Percentiles rank a stretch among this genome's conserved stretches.
Evolutionary conservation across 805 yeast genomes (phyloP).

Genomic region (Candida wancherniae): DNA sequence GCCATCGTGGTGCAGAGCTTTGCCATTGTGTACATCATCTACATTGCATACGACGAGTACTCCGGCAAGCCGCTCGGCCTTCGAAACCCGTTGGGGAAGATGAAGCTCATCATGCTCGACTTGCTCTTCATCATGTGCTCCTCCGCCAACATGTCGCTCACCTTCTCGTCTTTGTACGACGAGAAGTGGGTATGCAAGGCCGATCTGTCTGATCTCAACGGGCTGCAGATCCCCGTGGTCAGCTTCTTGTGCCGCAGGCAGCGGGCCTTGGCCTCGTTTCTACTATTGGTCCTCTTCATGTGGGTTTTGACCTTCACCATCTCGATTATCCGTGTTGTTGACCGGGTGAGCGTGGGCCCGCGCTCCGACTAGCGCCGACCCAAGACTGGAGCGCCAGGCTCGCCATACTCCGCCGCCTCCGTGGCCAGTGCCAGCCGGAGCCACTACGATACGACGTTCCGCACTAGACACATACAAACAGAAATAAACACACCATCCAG

Average conservation of each 20-base stretch:
- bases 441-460: no score
- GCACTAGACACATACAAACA: no score
- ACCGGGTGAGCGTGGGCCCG: slow-evolving; percentile 41
- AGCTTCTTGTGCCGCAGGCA: slow-evolving; percentile 70
- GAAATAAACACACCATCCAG: no score
- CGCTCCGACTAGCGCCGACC: slow-evolving; percentile 10
- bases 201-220: slow-evolving; percentile 18
- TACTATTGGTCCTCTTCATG: slow-evolving; percentile 66
- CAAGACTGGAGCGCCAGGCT: no score
- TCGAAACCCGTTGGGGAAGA: slow-evolving; percentile 77
- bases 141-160: slow-evolving; percentile 79
- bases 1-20: slow-evolving; percentile 79
- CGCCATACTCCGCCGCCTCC: no score
- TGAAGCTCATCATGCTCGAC: slow-evolving; percentile 77
- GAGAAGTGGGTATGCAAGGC: slow-evolving; percentile 67
- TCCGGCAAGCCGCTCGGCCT: slow-evolving; percentile 88
- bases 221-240: slow-evolving; percentile 29
- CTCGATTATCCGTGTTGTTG: slow-evolving; percentile 78
- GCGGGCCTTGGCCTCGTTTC: slow-evolving; percentile 68
- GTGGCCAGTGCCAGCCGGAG: no score
- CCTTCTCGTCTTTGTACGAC: slow-evolving; percentile 80
- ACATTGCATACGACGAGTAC: slow-evolving; percentile 88
- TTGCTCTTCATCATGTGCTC: slow-evolving; percentile 82
- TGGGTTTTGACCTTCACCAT: slow-evolving; percentile 87
- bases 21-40: slow-evolving; percentile 71